A percentile compares a stretch with the other conserved stretches of the same genome.
Evolutionary conservation across 495 filamentous ascomycete genomes (phyloP).

Genomic region (Aspergillus indologenus): DNA sequence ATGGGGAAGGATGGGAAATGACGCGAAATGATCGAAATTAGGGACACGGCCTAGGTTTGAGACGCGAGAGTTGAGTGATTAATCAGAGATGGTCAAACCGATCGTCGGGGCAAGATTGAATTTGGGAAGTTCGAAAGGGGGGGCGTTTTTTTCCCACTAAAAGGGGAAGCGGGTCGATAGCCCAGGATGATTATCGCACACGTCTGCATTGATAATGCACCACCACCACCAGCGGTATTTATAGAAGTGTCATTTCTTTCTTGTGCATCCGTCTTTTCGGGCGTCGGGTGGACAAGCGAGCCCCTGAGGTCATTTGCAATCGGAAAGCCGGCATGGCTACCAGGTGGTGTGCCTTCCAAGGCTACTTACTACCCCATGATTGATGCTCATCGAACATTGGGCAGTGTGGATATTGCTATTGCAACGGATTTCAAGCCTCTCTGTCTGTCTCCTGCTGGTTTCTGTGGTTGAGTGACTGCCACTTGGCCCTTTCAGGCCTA

Average conservation of each 20-base stretch:
- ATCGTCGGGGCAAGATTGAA: slow-evolving; percentile 20
- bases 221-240: not conserved
- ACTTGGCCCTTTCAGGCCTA: not conserved
- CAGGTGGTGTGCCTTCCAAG: not conserved
- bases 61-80: slow-evolving; percentile 2
- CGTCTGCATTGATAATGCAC: not conserved
- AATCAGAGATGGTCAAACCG: slow-evolving; percentile 18
- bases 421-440: not conserved
- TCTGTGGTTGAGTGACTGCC: not conserved
- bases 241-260: slow-evolving; percentile 2
- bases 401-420: too few species aligned
- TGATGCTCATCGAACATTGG: too few species aligned
- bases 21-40: slow-evolving; percentile 13
- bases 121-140: slow-evolving; percentile 23
- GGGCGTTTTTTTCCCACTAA: slow-evolving; percentile 24
- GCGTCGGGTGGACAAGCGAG: not conserved
- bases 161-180: slow-evolving; percentile 30
- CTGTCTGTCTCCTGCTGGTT: not conserved
- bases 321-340: not conserved
- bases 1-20: slow-evolving; percentile 13
- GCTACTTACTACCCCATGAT: not conserved
- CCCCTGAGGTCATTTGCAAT: not conserved
- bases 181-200: not conserved
- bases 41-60: slow-evolving; percentile 16
- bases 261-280: not conserved